These are phyloP conservation scores for Cercophora samala DNA, from an alignment of 495 filamentous ascomycete genomes.

Conservation along the genomic window DNA sequence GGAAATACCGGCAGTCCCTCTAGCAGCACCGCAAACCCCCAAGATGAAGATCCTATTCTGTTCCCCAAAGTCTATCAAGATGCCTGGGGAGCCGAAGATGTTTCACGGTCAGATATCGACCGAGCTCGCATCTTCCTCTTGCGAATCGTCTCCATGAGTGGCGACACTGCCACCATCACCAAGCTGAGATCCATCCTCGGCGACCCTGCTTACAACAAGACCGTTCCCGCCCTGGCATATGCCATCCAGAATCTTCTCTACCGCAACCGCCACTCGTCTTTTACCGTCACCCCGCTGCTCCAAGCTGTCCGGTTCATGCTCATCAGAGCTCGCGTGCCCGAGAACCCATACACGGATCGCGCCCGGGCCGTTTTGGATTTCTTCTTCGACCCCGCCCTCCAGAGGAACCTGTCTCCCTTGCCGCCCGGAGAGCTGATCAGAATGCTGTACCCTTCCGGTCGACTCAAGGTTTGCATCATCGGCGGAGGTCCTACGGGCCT, in stretches of 20 bases:
- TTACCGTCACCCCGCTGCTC: constrained; percentile 31
- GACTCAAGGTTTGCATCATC: constrained; percentile 33
- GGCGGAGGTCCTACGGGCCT: constrained; percentile 38
- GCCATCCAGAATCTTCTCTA: constrained; percentile 32
- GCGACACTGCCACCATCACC: constrained; percentile 21
- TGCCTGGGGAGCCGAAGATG: constrained; percentile 29
- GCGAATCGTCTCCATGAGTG: constrained; percentile 30
- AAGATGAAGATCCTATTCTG: constrained; percentile 25
- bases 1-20: not conserved
- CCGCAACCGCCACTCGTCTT: constrained; percentile 33
- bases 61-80: constrained; percentile 36
- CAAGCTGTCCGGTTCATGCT: constrained; percentile 39
- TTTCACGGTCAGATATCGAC: constrained; percentile 28
- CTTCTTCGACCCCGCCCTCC: constrained; percentile 39
- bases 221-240: constrained; percentile 26
- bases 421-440: constrained; percentile 27
- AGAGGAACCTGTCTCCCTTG: constrained; percentile 29
- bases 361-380: constrained; percentile 34
- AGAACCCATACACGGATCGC: constrained; percentile 24
- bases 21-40: not conserved
- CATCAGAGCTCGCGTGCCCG: constrained; percentile 33
- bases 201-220: constrained; percentile 22
- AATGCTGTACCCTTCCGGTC: constrained; percentile 33
- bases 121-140: constrained; percentile 34
- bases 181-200: constrained; percentile 29